phyloP scores from a whole-genome alignment of 192 early-diverging fungal genomes.

The Rhizophagus clarus region DNA sequence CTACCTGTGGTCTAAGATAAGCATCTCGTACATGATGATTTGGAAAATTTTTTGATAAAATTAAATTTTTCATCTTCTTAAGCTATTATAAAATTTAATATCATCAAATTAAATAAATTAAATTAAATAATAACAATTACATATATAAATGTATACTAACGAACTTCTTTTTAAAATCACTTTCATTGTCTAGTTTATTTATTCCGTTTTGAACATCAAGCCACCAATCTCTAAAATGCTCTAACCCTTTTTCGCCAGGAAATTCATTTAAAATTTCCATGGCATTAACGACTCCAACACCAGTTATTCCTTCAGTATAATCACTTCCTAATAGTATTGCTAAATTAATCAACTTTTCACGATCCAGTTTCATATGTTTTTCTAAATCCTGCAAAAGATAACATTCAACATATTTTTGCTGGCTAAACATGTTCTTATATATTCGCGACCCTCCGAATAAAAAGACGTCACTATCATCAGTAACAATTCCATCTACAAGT shows the following conservation, averaged over 20 bases:
- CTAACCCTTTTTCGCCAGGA: constrained; percentile 49
- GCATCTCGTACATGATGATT: constrained; percentile 74
- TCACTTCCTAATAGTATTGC: constrained; percentile 96
- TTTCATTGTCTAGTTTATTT: neutral
- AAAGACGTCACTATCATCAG: constrained; percentile 97
- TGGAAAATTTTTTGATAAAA: constrained; percentile 80
- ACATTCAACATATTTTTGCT: constrained; percentile 85
- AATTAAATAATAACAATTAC: neutral
- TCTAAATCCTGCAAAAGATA: constrained; percentile 70
- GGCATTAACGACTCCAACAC: constrained; percentile 84
- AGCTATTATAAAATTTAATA: constrained; percentile 41
- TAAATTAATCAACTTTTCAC: constrained; percentile 76
- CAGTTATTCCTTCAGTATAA: constrained; percentile 89
- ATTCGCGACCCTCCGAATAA: constrained; percentile 83
- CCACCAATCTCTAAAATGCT: constrained; percentile 62
- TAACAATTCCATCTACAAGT: constrained; percentile 93
- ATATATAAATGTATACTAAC: constrained; percentile 34
- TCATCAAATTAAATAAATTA: neutral
- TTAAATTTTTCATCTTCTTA: constrained; percentile 63
- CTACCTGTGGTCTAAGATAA: constrained; percentile 80
- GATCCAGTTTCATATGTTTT: constrained; percentile 65
- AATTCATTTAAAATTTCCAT: constrained; percentile 89
- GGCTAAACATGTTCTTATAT: constrained; percentile 94
- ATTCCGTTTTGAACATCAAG: constrained; percentile 48
- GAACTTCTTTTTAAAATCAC: constrained; percentile 42